Evolutionary conservation across 2,329 filamentous ascomycete species (phyloP), one percentile per base, ranked within the genome.

Genomic region (Xylariaceae sp.): DNA sequence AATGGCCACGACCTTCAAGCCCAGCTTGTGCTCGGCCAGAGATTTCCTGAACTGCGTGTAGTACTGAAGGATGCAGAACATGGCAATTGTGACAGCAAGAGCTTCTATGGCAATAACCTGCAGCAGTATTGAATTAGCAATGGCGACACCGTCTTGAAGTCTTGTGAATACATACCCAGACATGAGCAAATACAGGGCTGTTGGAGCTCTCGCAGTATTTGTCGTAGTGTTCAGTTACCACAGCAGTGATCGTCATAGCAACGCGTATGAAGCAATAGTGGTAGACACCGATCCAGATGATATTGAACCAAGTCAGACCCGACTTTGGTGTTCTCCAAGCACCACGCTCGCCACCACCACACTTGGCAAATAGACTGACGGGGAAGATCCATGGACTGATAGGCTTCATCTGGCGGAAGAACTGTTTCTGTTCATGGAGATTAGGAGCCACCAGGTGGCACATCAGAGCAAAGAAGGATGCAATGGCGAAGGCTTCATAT

Each of bases 231-330:
- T 96, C 84, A 0, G 88, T 85, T 41, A 89, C 74, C 17, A 94
- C 88, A 0, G 90, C 87, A 13, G 89, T 84, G 60, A 93, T 80
- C 37, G 90, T 94, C 81, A 92, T 90, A 68, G 87, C 75, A 15
- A 93, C 87, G 51, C 89, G 85, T 63, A 93, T 84, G 68, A 93
- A 86, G 75, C 89, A 92, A 75, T 94, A 95, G 69, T 95, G 90
- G 74, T 92, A 95, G 57, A 94, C 81, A 56, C 87, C 86, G 51
- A 89, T 82, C 88, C 88, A 94, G 66, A 92, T 81, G 61, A 92
- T 85, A 72, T 96, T 96, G 76, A 95, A 95, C 90, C 90, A 94
- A 0, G 90, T 95, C 72, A 95, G 76, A 1, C 91, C 90, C 73
- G 88, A 94, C 65, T 82, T 79, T 0, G 91, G 90, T n/a, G 82